Evolutionary conservation across 2,329 filamentous ascomycete genomes (phyloP), one percentile per base, ranked within the genome.

Genomic region (Fusarium nurragi): DNA sequence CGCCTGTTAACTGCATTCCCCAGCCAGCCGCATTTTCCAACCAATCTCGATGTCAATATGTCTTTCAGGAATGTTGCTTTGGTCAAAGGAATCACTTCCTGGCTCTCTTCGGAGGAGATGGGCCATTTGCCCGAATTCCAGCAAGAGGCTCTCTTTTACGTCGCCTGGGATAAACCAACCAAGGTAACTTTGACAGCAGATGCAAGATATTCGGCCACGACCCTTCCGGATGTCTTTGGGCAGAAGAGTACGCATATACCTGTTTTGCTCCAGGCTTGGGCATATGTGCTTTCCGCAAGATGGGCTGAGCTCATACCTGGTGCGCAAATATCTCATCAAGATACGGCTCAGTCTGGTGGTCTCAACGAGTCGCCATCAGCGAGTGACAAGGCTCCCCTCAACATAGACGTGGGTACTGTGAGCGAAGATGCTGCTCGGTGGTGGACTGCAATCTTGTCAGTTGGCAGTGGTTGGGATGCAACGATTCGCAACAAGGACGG

Each of bases 401-500:
- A 37, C 7, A 51, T 72, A 30, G 18, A 73, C 21, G 19, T 76
- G 37, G 71, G 72, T 19, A 45, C 68, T 44, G 64, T 73, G 46
- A 53, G 66, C 18, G 50, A 66, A 41, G 68, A 65, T 36, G 68
- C 71, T 18, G 69, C 61, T 63, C 59, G 60, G n/a, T 77, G 73
- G 73, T 76, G 73, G 74, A 47, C 52, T 56, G 59, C 66, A 21
- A 53, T 76, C 49, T 64, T 75, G 7, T 68, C 66, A 4, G 18
- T 49, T 21, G 67, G 64, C 32, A 43, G 64, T 6, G 66, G 71
- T 37, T 76, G 72, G 74, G 49, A 58, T 39, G 66, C 70, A 34
- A 64, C 58, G 37, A 68, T 71, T 25, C 25, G 36, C 38, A 71
- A 59, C 38, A 46, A 30, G 10, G 53, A 53, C 6, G 54, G 59